These are phyloP conservation scores for Metarhizium brunneum DNA, from an alignment of 2,329 filamentous ascomycete species.

Conservation along the genomic window DNA sequence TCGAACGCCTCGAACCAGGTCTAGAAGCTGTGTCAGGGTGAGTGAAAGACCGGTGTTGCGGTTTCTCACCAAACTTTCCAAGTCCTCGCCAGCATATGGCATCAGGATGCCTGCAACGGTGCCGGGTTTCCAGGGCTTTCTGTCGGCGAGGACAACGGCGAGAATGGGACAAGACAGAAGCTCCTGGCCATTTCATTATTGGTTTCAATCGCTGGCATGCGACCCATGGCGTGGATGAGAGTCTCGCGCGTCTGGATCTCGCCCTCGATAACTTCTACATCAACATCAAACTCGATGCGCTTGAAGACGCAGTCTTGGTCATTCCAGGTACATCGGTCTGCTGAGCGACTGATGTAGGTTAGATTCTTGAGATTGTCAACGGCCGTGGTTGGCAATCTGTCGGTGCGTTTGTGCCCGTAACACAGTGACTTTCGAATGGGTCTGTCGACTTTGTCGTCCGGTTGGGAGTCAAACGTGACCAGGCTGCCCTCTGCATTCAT, in stretches of 20 bases:
- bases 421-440: constrained; percentile 2
- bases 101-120: no score
- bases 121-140: no score
- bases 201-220: background rate
- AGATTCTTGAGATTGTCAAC: constrained; percentile 5
- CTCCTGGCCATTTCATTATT: constrained; percentile 7
- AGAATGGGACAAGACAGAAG: constrained; percentile 7
- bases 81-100: background rate
- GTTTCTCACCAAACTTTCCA: background rate
- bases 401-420: constrained; percentile 5
- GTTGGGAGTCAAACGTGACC: background rate
- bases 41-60: no score
- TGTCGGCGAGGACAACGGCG: no score
- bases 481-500: background rate
- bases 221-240: constrained; percentile 4
- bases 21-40: no score
- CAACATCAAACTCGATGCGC: constrained; percentile 12
- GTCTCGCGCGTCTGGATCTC: constrained; percentile 10
- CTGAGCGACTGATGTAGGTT: constrained; percentile 7
- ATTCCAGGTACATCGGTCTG: constrained; percentile 8
- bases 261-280: constrained; percentile 6
- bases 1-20: constrained; percentile 2
- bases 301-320: constrained; percentile 11
- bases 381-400: constrained; percentile 7
- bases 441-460: constrained; percentile 2